Evolutionary conservation across 2,329 filamentous ascomycete species (phyloP), one percentile per base, ranked within the genome.

Genomic region (Chaetoscypha palmicola): DNA sequence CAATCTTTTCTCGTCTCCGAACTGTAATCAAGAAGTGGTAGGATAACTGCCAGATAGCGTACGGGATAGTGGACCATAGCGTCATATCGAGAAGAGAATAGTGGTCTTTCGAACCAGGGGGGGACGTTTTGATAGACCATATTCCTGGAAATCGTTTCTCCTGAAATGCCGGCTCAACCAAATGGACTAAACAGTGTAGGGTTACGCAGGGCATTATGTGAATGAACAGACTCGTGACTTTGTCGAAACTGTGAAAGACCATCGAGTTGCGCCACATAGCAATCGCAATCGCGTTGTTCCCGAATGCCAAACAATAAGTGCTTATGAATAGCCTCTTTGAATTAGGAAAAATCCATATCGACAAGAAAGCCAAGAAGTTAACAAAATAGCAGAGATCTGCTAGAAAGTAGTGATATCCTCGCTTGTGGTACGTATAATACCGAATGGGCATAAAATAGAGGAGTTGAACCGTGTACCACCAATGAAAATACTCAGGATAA

Each of bases 241-340:
- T 98, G 73, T 98, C 92, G 66, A 98, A 81, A 61, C 88, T 94
- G 71, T 98, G 92, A 65, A 98, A 98, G 36, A 98, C 92, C 60
- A 98, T 77, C 23, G 90, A 96, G 64, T 98, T 98, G 52, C 92
- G 81, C 92, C 92, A 98, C 90, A 98, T 92, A 62, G 92, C 89
- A 63, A 98, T 97, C 10, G 92, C 92, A 36, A 96, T 81, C 16
- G 92, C 92, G 62, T 98, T 98, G 67, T 98, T 98, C 51, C 92
- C 92, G 61, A 87, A 94, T 8, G 90, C 86, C 24, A 98, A 72
- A 59, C 92, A 97, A 65, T 90, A 98, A 1, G 87, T 83, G 54
- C 88, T 82, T 52, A 94, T 92, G 64, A 98, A 90, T 12, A 98
- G 75, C 34, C 91, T 81, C 65, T 94, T 95, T 10, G 90, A 96